Evolutionary conservation across 306 rosid genomes (phyloP).

Genomic region (Dicorynia guianensis): DNA sequence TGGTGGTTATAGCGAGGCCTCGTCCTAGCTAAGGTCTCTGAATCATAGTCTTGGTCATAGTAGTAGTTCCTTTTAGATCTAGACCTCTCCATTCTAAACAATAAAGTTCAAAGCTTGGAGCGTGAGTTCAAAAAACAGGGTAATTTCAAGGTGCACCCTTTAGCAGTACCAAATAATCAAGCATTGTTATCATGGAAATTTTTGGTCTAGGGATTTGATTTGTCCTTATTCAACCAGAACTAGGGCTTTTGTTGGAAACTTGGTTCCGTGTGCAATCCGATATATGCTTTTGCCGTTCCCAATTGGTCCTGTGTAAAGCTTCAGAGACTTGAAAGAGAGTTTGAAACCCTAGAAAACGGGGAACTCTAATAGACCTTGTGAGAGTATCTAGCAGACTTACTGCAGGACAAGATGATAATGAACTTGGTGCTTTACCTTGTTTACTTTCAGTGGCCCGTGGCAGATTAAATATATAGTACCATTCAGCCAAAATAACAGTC

Average conservation of each 20-base stretch:
- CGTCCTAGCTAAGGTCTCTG: conserved; percentile 79
- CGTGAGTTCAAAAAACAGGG: neutral
- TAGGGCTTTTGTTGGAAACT: conserved; percentile 32
- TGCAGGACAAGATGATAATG: neutral
- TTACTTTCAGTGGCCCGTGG: neutral
- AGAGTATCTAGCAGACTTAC: neutral
- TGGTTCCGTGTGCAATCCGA: neutral
- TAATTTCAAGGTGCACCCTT: conserved; percentile 5
- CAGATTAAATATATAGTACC: neutral
- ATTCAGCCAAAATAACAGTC: neutral
- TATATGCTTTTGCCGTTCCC: conserved; percentile 14
- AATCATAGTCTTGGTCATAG: conserved; percentile 92
- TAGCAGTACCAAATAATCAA: conserved; percentile 24
- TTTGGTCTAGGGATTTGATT: conserved; percentile 35
- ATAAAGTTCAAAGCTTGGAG: conserved; percentile 33
- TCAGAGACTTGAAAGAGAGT: neutral
- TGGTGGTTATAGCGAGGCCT: conserved; percentile 88
- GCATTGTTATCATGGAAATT: conserved; percentile 39
- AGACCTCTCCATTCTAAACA: conserved; percentile 82
- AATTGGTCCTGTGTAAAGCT: conserved; percentile 38
- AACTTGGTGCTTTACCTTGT: neutral
- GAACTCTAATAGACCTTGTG: neutral
- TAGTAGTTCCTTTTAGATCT: conserved; percentile 97
- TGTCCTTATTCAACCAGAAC: conserved; percentile 10
- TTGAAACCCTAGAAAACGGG: conserved; percentile 54